Percentiles rank a stretch among this genome's conserved stretches.
Evolutionary conservation across 306 rosid genomes (phyloP).

Genomic region (Gastrolobium bilobum): DNA sequence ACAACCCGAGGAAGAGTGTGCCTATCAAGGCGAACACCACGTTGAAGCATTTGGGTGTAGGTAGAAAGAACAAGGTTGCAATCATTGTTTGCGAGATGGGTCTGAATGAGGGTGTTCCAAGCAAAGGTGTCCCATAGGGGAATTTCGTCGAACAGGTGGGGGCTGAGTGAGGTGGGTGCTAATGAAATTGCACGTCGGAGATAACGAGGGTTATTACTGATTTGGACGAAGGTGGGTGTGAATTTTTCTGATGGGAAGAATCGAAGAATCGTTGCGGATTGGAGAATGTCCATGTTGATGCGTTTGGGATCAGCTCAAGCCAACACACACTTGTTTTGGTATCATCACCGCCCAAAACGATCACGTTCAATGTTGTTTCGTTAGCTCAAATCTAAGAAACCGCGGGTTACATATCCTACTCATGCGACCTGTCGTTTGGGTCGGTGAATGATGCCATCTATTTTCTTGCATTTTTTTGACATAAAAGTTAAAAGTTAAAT

Average conservation of each 20-base stretch:
- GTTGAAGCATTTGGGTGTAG: conserved; percentile 66
- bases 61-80: conserved; percentile 51
- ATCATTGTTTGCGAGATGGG: conserved; percentile 57
- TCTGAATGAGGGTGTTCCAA: conserved; percentile 78
- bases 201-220: conserved; percentile 8
- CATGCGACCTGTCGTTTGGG: too few relatives aligned
- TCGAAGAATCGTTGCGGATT: not conserved
- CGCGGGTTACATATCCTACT: too few relatives aligned
- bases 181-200: not conserved
- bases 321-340: not conserved
- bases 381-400: too few relatives aligned
- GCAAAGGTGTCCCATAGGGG: conserved; percentile 68
- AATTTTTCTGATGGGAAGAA: conserved; percentile 20
- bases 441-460: too few relatives aligned
- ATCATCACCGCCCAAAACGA: too few relatives aligned
- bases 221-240: not conserved
- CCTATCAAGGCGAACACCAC: conserved; percentile 65
- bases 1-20: conserved; percentile 77
- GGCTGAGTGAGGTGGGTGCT: conserved; percentile 16
- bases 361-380: too few relatives aligned
- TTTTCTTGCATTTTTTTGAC: too few relatives aligned
- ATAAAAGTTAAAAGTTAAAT: too few relatives aligned
- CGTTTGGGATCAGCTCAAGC: not conserved
- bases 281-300: conserved; percentile 33
- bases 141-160: conserved; percentile 64